Conservation (phyloP, 495 filamentous ascomycete genomes). For the Hyphodiscus hymeniophilus region DNA sequence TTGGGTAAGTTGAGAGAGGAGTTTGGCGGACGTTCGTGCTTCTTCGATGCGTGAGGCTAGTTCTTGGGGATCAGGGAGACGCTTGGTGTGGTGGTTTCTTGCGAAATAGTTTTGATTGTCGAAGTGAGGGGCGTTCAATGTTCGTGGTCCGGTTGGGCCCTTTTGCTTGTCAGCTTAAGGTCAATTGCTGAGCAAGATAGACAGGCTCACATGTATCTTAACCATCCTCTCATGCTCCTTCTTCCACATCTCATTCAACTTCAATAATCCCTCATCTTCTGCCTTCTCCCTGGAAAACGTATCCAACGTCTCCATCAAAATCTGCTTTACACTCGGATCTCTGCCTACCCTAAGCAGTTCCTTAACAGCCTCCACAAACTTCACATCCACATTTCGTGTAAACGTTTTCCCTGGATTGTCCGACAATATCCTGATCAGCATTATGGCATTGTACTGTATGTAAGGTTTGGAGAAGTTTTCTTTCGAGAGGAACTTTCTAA, state of each 20-base stretch:
- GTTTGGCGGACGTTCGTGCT: conserved; percentile 78
- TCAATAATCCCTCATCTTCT: conserved; percentile 61
- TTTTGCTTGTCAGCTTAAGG: conserved; percentile 6
- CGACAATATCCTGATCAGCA: conserved; percentile 85
- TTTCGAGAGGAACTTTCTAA: conserved; percentile 72
- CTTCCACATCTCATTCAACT: conserved; percentile 75
- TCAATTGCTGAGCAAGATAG: too few species aligned
- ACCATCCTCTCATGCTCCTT: conserved; percentile 67
- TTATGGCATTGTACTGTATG: conserved; percentile 91
- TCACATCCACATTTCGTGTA: conserved; percentile 73
- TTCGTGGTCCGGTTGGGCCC: conserved; percentile 11
- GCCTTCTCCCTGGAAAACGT: conserved; percentile 57
- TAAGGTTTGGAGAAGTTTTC: conserved; percentile 55
- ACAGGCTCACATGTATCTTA: conserved; percentile 22
- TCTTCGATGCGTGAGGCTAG: conserved; percentile 80
- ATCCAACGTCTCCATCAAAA: conserved; percentile 79
- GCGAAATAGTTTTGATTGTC: conserved; percentile 23
- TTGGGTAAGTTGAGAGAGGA: conserved; percentile 82
- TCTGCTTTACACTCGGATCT: conserved; percentile 71
- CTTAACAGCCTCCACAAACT: conserved; percentile 70
- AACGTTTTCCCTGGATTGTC: conserved; percentile 91
- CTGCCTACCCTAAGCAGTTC: conserved; percentile 62
- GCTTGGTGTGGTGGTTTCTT: conserved; percentile 23
- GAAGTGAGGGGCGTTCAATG: conserved; percentile 15
- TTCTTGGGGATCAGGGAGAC: conserved; percentile 69